Percentiles rank a stretch among this genome's conserved stretches.
These are phyloP conservation scores for Platismatia glauca DNA, from an alignment of 495 filamentous ascomycete genomes.

Conservation along the genomic window DNA sequence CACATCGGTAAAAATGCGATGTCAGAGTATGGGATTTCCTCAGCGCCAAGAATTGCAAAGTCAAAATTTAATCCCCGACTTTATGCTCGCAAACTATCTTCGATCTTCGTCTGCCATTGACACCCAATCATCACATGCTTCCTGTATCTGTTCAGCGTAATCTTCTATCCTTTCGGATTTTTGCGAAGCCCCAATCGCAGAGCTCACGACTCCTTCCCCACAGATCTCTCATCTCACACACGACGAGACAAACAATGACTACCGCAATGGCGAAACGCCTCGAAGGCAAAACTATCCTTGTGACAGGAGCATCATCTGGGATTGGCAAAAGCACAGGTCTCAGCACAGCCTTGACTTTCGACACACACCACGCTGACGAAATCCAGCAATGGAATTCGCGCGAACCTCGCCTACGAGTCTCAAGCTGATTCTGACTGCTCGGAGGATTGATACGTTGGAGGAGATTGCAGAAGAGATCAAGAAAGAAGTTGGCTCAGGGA, in stretches of 20 bases:
- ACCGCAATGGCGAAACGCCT: constrained; percentile 76
- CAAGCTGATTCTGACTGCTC: constrained; percentile 78
- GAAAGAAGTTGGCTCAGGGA: constrained; percentile 69
- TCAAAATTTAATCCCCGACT: too few species aligned
- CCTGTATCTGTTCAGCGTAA: neutral
- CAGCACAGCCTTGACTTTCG: neutral
- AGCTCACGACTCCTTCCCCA: neutral
- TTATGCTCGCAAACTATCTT: too few species aligned
- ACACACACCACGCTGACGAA: constrained; percentile 13
- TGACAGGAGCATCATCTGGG: constrained; percentile 90
- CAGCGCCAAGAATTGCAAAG: too few species aligned
- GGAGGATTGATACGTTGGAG: constrained; percentile 68
- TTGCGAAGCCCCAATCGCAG: neutral
- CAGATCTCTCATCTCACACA: neutral
- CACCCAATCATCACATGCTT: constrained; percentile 5
- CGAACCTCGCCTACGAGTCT: constrained; percentile 71
- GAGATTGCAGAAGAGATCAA: constrained; percentile 70
- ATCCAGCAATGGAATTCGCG: constrained; percentile 75
- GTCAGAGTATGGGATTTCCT: too few species aligned
- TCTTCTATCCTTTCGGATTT: neutral
- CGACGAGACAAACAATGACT: constrained; percentile 47
- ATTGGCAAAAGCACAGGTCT: constrained; percentile 65
- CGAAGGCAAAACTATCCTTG: constrained; percentile 83
- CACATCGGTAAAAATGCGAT: too few species aligned
- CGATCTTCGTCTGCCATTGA: too few species aligned